Percentiles rank a stretch among this genome's conserved stretches.
These are phyloP conservation scores for Aspergillus floridensis DNA, from an alignment of 2,329 filamentous ascomycete species.

Conservation along the genomic window DNA sequence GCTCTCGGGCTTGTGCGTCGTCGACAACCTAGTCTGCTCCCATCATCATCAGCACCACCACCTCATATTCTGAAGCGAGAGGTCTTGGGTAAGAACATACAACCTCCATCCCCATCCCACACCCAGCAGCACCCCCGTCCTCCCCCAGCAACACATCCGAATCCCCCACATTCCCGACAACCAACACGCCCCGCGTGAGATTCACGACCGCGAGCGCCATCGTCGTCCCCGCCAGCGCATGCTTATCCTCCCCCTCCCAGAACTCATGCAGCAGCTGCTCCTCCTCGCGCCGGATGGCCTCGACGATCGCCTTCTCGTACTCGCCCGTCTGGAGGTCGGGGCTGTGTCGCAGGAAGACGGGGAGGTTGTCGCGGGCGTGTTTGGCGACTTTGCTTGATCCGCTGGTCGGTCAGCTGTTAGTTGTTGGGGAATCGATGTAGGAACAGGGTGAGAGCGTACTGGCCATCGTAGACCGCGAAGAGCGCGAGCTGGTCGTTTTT, in stretches of 20 bases:
- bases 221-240: slow-evolving; percentile 8
- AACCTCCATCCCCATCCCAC: not conserved
- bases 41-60: not conserved
- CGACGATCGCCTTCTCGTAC: slow-evolving; percentile 7
- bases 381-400: slow-evolving; percentile 5
- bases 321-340: not conserved
- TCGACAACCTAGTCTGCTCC: slow-evolving; percentile 3
- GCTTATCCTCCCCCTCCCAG: slow-evolving; percentile 2
- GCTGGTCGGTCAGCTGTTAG: not conserved
- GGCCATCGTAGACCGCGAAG: slow-evolving; percentile 12
- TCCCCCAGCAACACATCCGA: slow-evolving; percentile 8
- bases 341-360: not conserved
- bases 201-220: slow-evolving; percentile 5
- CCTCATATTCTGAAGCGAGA: too few relatives aligned
- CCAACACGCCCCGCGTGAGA: slow-evolving; percentile 4
- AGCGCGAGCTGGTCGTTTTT: not conserved
- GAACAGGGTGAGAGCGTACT: not conserved
- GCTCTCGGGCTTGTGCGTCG: slow-evolving; percentile 7
- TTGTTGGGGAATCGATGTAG: too few relatives aligned
- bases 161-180: slow-evolving; percentile 12
- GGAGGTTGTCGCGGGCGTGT: slow-evolving; percentile 3
- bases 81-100: not conserved
- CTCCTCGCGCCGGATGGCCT: slow-evolving; percentile 6
- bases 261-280: slow-evolving; percentile 1
- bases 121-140: not conserved